Evolutionary conservation across 805 yeast species (phyloP).

Genomic region (Candida coleopterorum): DNA sequence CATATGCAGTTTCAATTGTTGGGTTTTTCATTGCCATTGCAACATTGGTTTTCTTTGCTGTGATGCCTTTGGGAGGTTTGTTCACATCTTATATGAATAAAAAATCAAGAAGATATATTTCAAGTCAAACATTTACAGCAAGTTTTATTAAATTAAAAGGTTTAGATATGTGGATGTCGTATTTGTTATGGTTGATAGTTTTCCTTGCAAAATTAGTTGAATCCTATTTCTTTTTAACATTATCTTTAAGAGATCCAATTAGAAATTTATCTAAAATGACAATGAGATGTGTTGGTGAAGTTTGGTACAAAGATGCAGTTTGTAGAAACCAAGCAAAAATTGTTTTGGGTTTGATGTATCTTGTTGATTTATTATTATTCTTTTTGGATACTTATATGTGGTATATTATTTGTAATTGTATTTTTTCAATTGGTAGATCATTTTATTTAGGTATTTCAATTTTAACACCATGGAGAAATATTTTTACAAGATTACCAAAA

Average conservation of each 20-base stretch:
- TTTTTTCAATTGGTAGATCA: slow-evolving; percentile 95
- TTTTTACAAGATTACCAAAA: slow-evolving; percentile 96
- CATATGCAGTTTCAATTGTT: slow-evolving; percentile 75
- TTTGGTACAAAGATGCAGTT: slow-evolving; percentile 71
- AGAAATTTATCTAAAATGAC: slow-evolving; percentile 77
- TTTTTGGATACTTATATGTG: slow-evolving; percentile 98
- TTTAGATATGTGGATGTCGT: slow-evolving; percentile 94
- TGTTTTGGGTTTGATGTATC: slow-evolving; percentile 86
- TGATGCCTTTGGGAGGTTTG: slow-evolving; percentile 96
- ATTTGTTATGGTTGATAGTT: slow-evolving; percentile 82
- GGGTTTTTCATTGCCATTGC: slow-evolving; percentile 84
- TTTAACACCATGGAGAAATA: slow-evolving; percentile 99
- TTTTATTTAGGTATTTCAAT: slow-evolving; percentile 98
- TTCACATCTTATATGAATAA: slow-evolving; percentile 90
- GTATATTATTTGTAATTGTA: slow-evolving; percentile 94
- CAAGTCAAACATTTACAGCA: slow-evolving; percentile 95
- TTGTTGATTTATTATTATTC: slow-evolving; percentile 90
- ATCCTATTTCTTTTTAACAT: slow-evolving; percentile 87
- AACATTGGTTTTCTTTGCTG: slow-evolving; percentile 78
- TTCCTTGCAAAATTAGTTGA: slow-evolving; percentile 86
- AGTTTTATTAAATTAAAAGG: slow-evolving; percentile 77
- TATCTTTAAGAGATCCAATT: slow-evolving; percentile 91
- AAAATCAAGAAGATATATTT: slow-evolving; percentile 79
- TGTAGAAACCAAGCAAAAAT: slow-evolving; percentile 87
- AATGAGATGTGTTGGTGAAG: slow-evolving; percentile 96